Evolutionary conservation across 306 rosid species (phyloP).

Genomic region (Quercus dentata): DNA sequence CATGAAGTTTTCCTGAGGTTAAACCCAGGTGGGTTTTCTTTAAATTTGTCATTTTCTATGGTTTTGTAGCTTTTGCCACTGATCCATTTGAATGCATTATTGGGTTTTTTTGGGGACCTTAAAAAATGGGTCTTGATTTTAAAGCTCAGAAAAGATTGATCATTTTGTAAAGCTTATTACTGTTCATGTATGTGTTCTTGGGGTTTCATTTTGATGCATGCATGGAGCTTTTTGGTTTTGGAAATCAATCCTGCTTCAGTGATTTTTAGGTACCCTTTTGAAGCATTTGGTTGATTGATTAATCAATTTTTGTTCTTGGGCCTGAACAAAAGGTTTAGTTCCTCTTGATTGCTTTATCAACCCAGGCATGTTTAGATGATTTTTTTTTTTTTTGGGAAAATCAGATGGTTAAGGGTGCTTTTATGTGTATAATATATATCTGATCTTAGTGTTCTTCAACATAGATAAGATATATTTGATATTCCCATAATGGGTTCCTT

Average conservation of each 20-base stretch:
- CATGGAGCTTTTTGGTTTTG: not conserved
- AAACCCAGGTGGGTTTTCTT: slow-evolving; percentile 38
- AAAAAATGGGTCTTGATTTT: slow-evolving; percentile 1
- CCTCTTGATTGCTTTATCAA: slow-evolving; percentile 2
- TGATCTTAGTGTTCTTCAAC: slow-evolving; percentile 7
- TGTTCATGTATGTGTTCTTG: slow-evolving; percentile 1
- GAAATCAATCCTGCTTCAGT: not conserved
- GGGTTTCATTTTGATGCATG: slow-evolving; percentile 27
- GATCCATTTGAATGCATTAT: slow-evolving; percentile 21
- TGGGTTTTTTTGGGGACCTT: slow-evolving; percentile 9
- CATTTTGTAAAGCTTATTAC: not conserved
- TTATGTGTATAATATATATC: not conserved
- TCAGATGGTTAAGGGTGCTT: slow-evolving; percentile 4
- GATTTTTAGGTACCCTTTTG: slow-evolving; percentile 25
- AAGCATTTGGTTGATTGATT: slow-evolving; percentile 23
- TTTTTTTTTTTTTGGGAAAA: not conserved
- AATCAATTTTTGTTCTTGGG: slow-evolving; percentile 8
- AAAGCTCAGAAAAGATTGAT: not conserved
- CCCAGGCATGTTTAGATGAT: slow-evolving; percentile 10
- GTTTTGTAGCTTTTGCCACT: not conserved
- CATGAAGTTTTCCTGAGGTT: slow-evolving; percentile 12
- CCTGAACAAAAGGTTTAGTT: slow-evolving; percentile 6
- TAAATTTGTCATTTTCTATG: not conserved
- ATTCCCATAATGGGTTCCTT: not conserved
- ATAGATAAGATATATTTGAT: slow-evolving; percentile 1